A percentile compares a stretch with the other conserved stretches of the same genome.
phyloP scores from a whole-genome alignment of 805 yeast species.

The Candida golubevii region DNA sequence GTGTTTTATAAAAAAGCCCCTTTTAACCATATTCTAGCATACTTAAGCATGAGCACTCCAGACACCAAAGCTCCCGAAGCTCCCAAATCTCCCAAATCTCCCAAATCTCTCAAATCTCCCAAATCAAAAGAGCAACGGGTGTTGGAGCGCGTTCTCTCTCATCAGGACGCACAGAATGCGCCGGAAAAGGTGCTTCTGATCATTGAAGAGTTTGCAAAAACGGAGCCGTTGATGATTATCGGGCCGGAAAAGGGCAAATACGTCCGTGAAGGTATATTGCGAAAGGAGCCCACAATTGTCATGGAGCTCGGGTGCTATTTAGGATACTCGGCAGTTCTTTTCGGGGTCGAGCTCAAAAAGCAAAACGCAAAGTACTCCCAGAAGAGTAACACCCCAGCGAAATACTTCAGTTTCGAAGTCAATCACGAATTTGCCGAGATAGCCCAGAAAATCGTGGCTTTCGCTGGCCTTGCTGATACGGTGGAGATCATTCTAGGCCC shows the following conservation, averaged over 20 bases:
- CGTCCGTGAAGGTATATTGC: conserved; percentile 21
- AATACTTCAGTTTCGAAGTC: conserved; percentile 33
- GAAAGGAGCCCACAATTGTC: conserved; percentile 23
- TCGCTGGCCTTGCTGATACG: conserved; percentile 30
- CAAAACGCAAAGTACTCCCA: conserved; percentile 12
- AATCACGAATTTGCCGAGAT: conserved; percentile 28
- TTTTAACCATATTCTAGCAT: background rate
- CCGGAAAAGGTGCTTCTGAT: conserved; percentile 29
- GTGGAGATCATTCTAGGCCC: conserved; percentile 32
- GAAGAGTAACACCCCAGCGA: conserved; percentile 17
- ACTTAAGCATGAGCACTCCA: background rate
- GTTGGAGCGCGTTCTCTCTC: conserved; percentile 19
- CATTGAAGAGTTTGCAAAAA: conserved; percentile 25
- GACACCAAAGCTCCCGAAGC: conserved; percentile 6
- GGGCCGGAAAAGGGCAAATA: conserved; percentile 29
- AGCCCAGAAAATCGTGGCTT: conserved; percentile 24
- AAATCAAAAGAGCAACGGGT: conserved; percentile 22
- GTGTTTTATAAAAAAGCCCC: background rate
- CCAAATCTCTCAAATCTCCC: too few relatives aligned
- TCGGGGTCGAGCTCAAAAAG: conserved; percentile 23
- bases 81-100: too few relatives aligned
- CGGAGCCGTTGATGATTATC: conserved; percentile 26
- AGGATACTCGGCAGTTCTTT: conserved; percentile 36
- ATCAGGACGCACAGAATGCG: conserved; percentile 22
- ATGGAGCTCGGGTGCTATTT: conserved; percentile 32